These are phyloP conservation scores for Leptodermis oblonga DNA, from an alignment of 257 asterid genomes.

Conservation along the genomic window DNA sequence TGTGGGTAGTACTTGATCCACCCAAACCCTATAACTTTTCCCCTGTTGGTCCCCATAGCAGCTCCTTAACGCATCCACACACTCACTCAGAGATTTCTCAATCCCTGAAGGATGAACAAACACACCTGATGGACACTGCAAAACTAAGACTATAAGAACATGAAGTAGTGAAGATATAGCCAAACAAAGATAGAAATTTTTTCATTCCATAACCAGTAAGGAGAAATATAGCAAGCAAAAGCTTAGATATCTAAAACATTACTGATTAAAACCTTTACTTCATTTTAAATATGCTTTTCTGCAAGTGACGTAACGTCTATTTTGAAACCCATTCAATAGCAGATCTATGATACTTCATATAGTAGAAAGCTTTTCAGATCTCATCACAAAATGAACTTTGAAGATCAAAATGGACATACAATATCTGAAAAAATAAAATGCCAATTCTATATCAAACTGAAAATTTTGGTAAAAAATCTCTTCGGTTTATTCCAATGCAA, in stretches of 20 bases:
- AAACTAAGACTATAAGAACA: constrained; percentile 16
- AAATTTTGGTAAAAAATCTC: neutral
- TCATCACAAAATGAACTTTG: neutral
- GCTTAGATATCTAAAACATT: neutral
- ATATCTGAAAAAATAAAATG: neutral
- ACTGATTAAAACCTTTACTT: neutral
- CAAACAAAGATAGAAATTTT: neutral
- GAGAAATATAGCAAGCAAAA: neutral
- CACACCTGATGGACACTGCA: constrained; percentile 64
- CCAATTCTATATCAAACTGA: neutral
- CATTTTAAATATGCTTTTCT: neutral
- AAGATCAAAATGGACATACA: neutral
- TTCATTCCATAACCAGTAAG: neutral
- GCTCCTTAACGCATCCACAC: constrained; percentile 39
- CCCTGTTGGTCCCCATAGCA: constrained; percentile 73
- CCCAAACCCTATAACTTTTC: constrained; percentile 69
- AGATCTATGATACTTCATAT: neutral
- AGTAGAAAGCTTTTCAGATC: neutral
- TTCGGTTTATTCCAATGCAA: neutral
- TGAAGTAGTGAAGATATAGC: neutral
- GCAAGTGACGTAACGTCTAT: too few species aligned
- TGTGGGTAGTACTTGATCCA: constrained; percentile 73
- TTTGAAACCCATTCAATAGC: neutral
- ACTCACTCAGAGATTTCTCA: constrained; percentile 57
- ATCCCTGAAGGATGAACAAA: constrained; percentile 75